A percentile compares a stretch with the other conserved stretches of the same genome.
These are phyloP conservation scores for Aureobasidium subglaciale DNA, from an alignment of 2,329 filamentous ascomycete species.

Conservation along the genomic window DNA sequence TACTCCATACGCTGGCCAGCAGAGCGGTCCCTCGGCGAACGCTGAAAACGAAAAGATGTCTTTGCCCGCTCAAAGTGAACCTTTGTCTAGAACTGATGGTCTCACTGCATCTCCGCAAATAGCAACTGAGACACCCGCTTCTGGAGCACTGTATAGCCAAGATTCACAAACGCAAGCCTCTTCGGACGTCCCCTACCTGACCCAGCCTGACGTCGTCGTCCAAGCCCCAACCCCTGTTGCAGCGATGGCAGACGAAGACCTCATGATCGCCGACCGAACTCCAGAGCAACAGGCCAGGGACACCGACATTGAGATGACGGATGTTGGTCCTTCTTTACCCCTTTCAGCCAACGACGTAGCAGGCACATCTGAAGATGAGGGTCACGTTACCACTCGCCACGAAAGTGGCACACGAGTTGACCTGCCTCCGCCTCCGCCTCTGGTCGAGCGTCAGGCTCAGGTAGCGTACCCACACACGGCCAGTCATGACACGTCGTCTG, in stretches of 20 bases:
- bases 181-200: slow-evolving; percentile 11
- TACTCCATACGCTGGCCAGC: slow-evolving; percentile 10
- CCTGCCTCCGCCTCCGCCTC: slow-evolving; percentile 51
- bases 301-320: slow-evolving; percentile 58
- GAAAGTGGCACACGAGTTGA: slow-evolving; percentile 37
- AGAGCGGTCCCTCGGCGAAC: slow-evolving; percentile 14
- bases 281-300: slow-evolving; percentile 43
- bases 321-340: slow-evolving; percentile 44
- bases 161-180: slow-evolving; percentile 15
- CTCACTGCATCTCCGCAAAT: slow-evolving; percentile 1
- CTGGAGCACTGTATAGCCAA: slow-evolving; percentile 8
- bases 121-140: slow-evolving; percentile 11
- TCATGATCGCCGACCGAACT: slow-evolving; percentile 43
- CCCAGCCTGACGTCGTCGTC: slow-evolving; percentile 33
- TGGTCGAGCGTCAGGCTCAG: slow-evolving; percentile 36
- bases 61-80: background rate
- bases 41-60: slow-evolving; percentile 19
- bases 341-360: slow-evolving; percentile 45
- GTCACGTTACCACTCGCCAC: slow-evolving; percentile 23
- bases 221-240: slow-evolving; percentile 41
- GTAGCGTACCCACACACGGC: slow-evolving; percentile 15
- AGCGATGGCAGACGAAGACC: slow-evolving; percentile 27
- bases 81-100: background rate
- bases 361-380: slow-evolving; percentile 30
- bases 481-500: slow-evolving; percentile 26